Evolutionary conservation across 192 early-diverging fungal species (phyloP).

Genomic region (Helicostylum pulchrum): DNA sequence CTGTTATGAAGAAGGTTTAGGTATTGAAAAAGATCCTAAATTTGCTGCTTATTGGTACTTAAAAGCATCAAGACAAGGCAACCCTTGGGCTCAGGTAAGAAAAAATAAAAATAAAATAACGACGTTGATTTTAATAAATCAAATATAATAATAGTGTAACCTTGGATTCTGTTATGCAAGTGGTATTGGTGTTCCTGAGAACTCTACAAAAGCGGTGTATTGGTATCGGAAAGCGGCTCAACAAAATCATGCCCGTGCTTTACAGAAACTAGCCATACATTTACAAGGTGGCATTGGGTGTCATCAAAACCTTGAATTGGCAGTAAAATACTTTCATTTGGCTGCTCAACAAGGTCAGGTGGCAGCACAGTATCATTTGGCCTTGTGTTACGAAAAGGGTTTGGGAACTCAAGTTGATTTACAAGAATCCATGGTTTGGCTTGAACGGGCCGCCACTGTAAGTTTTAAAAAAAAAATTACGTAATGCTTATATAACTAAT

Average conservation of each 20-base stretch:
- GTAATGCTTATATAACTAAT: neutral
- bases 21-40: constrained; percentile 47
- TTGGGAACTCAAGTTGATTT: constrained; percentile 31
- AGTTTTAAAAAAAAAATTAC: neutral
- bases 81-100: constrained; percentile 68
- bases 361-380: constrained; percentile 50
- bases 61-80: constrained; percentile 64
- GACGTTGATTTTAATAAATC: too few species aligned
- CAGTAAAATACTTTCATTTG: constrained; percentile 55
- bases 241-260: constrained; percentile 60
- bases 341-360: constrained; percentile 67
- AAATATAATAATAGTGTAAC: constrained; percentile 47
- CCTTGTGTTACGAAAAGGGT: constrained; percentile 50
- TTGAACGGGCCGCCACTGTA: constrained; percentile 14
- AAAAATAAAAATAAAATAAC: too few species aligned
- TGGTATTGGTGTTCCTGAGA: constrained; percentile 68
- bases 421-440: constrained; percentile 31
- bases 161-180: constrained; percentile 75
- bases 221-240: constrained; percentile 65
- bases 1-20: constrained; percentile 79
- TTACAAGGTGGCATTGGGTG: constrained; percentile 51
- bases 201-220: constrained; percentile 47
- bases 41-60: constrained; percentile 66
- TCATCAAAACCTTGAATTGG: constrained; percentile 40
- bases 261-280: constrained; percentile 52